A percentile compares a stretch with the other conserved stretches of the same genome.
Evolutionary conservation across 2,329 filamentous ascomycete genomes (phyloP).

Genomic region (Plenodomus lindquistii): DNA sequence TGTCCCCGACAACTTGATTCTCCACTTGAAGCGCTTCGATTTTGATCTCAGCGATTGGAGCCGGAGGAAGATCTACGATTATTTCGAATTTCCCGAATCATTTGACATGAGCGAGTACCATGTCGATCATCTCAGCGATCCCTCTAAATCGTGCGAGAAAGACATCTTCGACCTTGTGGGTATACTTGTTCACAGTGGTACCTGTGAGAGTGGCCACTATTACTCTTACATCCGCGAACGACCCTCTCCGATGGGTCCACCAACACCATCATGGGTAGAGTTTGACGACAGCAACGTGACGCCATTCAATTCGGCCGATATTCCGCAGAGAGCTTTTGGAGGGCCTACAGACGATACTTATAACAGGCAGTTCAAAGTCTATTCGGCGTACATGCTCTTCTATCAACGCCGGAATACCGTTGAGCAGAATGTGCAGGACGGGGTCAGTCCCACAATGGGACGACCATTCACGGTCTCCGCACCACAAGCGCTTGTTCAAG

Average conservation of each 20-base stretch:
- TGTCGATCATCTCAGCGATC: conserved; percentile 76
- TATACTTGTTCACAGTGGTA: conserved; percentile 89
- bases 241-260: conserved; percentile 56
- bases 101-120: conserved; percentile 92
- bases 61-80: conserved; percentile 92
- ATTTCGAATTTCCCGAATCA: conserved; percentile 81
- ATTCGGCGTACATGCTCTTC: conserved; percentile 95
- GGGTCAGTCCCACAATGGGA: conserved; percentile 45
- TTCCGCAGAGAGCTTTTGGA: conserved; percentile 75
- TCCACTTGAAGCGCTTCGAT: conserved; percentile 88
- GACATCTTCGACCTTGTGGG: conserved; percentile 95
- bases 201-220: conserved; percentile 93
- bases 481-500: conserved; percentile 50
- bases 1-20: conserved; percentile 90
- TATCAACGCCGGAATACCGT: conserved; percentile 80
- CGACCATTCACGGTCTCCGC: conserved; percentile 55
- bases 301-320: conserved; percentile 71
- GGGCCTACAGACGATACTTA: conserved; percentile 43
- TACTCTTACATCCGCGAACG: conserved; percentile 93
- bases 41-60: conserved; percentile 77
- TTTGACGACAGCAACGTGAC: conserved; percentile 91
- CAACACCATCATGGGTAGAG: conserved; percentile 71
- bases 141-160: conserved; percentile 57
- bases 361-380: conserved; percentile 35
- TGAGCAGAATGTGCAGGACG: conserved; percentile 39